Evolutionary conservation across 495 filamentous ascomycete genomes (phyloP).

Genomic region (Parathielavia appendiculata): DNA sequence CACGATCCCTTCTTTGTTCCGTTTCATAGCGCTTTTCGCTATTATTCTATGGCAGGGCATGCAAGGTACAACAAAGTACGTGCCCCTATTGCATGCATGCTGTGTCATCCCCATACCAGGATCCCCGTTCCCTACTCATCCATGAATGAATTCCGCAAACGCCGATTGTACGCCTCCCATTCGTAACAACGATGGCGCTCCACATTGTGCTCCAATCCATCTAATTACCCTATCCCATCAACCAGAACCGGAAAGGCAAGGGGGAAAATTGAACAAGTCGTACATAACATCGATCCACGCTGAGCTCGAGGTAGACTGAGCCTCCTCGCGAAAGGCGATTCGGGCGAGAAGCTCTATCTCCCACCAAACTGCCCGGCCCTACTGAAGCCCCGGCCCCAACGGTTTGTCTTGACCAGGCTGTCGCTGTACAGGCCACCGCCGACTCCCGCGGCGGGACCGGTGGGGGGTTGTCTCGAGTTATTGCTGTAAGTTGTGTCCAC

Average conservation of each 20-base stretch:
- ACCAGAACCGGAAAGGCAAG: not conserved
- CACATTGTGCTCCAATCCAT: not conserved
- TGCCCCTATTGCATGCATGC: too few species aligned
- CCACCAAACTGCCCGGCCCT: not conserved
- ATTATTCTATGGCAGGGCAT: too few species aligned
- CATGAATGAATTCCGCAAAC: too few species aligned
- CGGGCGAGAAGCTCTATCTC: not conserved
- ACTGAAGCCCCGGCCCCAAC: slow-evolving; percentile 17
- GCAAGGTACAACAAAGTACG: too few species aligned
- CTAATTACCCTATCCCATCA: not conserved
- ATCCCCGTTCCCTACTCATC: too few species aligned
- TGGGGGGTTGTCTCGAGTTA: not conserved
- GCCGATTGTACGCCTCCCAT: not conserved
- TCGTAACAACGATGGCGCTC: not conserved
- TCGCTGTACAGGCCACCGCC: slow-evolving; percentile 18
- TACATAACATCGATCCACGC: not conserved
- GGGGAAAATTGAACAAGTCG: not conserved
- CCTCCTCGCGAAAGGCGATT: not conserved
- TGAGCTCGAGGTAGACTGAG: not conserved
- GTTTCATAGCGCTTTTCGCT: too few species aligned
- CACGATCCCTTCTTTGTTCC: too few species aligned
- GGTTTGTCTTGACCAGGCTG: slow-evolving; percentile 14
- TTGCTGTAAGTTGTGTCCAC: not conserved
- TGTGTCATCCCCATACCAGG: too few species aligned
- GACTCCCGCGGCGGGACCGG: slow-evolving; percentile 2